Evolutionary conservation across 1,284 basidiomycete species (phyloP).

Genomic region (Polyporus tsugae): DNA sequence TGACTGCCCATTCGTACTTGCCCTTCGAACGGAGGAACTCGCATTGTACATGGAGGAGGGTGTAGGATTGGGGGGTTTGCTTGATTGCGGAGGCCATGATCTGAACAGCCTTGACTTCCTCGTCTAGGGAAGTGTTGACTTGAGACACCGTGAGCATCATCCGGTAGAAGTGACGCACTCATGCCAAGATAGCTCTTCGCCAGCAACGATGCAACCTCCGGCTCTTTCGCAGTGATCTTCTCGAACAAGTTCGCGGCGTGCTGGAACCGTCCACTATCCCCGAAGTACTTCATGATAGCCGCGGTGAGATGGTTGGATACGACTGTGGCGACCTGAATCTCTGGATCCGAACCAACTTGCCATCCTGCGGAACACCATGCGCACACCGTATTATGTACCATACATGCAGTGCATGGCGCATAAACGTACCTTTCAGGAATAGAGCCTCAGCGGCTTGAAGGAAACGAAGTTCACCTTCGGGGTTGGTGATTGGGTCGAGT

Average conservation of each 20-base stretch:
- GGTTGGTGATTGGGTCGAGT: slow-evolving; percentile 92
- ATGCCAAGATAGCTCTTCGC: slow-evolving; percentile 95
- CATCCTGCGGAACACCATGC: slow-evolving; percentile 67
- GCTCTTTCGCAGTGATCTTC: slow-evolving; percentile 85
- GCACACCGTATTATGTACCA: neutral
- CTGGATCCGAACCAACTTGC: slow-evolving; percentile 98
- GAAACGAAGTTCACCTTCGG: slow-evolving; percentile 91
- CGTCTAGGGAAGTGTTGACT: slow-evolving; percentile 63
- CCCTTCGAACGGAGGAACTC: slow-evolving; percentile 92
- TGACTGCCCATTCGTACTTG: slow-evolving; percentile 89
- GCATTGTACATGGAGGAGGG: slow-evolving; percentile 92
- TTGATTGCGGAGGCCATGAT: slow-evolving; percentile 90
- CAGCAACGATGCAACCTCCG: slow-evolving; percentile 90
- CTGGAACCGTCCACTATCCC: slow-evolving; percentile 88
- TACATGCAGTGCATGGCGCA: neutral
- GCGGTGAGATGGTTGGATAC: slow-evolving; percentile 97
- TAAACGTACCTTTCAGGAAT: slow-evolving; percentile 82
- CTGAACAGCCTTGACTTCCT: slow-evolving; percentile 98
- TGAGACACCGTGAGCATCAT: neutral
- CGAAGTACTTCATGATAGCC: slow-evolving; percentile 97
- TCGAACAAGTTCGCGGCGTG: slow-evolving; percentile 96
- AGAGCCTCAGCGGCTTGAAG: slow-evolving; percentile 91
- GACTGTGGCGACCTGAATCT: slow-evolving; percentile 98
- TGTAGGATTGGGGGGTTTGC: slow-evolving; percentile 91
- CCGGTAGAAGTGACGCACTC: slow-evolving; percentile 68